A percentile compares a stretch with the other conserved stretches of the same genome.
These are phyloP conservation scores for Margaritispora aquatica DNA, from an alignment of 495 filamentous ascomycete species.

Conservation along the genomic window DNA sequence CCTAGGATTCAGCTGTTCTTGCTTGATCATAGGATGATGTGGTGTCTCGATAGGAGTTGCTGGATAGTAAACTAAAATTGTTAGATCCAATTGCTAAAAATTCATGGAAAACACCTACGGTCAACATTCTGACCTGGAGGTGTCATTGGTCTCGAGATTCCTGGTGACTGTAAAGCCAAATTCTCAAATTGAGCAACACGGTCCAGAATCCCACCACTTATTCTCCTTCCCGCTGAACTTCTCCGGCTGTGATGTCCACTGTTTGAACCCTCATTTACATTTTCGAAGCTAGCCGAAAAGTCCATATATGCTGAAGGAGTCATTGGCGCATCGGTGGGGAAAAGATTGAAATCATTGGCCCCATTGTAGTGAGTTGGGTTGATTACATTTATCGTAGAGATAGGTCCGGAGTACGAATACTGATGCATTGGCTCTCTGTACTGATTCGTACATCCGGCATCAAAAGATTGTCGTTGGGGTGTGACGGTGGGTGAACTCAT, in stretches of 20 bases:
- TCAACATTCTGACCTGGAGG: conserved; percentile 47
- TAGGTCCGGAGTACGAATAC: conserved; percentile 28
- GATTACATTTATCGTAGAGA: conserved; percentile 37
- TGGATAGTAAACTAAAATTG: conserved; percentile 39
- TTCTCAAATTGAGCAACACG: conserved; percentile 45
- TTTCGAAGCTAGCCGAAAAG: conserved; percentile 20
- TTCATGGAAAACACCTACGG: conserved; percentile 31
- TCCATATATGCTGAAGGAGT: conserved; percentile 23
- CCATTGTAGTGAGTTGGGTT: conserved; percentile 31
- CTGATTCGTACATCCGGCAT: conserved; percentile 34
- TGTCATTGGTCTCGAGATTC: conserved; percentile 44
- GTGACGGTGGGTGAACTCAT: conserved; percentile 41
- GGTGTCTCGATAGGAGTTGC: conserved; percentile 42
- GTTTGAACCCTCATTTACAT: conserved; percentile 1
- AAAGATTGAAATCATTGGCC: conserved; percentile 22
- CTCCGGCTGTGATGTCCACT: conserved; percentile 21
- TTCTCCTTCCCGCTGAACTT: conserved; percentile 33
- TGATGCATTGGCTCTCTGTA: conserved; percentile 18
- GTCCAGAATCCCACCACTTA: conserved; percentile 49
- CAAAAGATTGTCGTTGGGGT: conserved; percentile 37
- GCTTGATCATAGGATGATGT: conserved; percentile 31
- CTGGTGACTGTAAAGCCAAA: conserved; percentile 30
- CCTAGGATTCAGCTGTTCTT: conserved; percentile 30
- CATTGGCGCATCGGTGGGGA: conserved; percentile 9
- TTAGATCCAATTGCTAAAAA: neutral